Evolutionary conservation across 768 basidiomycete genomes (phyloP).

Genomic region (Arthromyces matolae): DNA sequence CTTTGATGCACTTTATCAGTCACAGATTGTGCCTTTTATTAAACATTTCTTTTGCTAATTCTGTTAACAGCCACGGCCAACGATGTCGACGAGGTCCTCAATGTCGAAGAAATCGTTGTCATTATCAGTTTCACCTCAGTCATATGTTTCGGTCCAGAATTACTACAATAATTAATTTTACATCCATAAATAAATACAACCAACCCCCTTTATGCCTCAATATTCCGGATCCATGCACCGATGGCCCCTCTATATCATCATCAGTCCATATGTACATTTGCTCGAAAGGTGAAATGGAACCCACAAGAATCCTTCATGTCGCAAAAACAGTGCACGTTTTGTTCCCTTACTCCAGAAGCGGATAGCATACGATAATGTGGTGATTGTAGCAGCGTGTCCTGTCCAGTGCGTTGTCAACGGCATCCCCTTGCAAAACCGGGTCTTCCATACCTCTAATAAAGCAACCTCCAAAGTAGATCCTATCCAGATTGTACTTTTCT

Average conservation of each 20-base stretch:
- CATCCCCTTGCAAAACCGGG: too few relatives aligned
- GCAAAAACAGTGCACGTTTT: conserved; percentile 92
- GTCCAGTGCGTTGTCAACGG: conserved; percentile 16
- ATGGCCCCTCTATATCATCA: conserved; percentile 68
- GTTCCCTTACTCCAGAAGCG: conserved; percentile 99
- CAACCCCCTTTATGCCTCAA: conserved; percentile 41
- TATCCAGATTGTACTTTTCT: conserved; percentile 93
- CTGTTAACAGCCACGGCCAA: too few relatives aligned
- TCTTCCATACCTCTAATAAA: conserved; percentile 84
- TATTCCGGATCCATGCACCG: conserved; percentile 98
- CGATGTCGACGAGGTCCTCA: background rate
- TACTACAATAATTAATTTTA: conserved; percentile 10
- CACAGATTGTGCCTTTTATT: too few relatives aligned
- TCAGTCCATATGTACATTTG: conserved; percentile 12
- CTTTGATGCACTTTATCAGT: conserved; percentile 15
- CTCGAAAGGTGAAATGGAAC: conserved; percentile 29
- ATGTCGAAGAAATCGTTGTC: conserved; percentile 10
- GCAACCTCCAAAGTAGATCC: conserved; percentile 98
- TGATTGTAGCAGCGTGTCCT: conserved; percentile 97
- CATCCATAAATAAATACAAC: conserved; percentile 9
- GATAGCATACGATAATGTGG: conserved; percentile 97
- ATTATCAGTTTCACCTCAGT: conserved; percentile 16
- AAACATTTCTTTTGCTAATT: too few relatives aligned
- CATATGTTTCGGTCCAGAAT: conserved; percentile 13
- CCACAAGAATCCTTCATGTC: conserved; percentile 97